Conservation (phyloP, 805 yeast species). For the Metschnikowia gelsemii region DNA sequence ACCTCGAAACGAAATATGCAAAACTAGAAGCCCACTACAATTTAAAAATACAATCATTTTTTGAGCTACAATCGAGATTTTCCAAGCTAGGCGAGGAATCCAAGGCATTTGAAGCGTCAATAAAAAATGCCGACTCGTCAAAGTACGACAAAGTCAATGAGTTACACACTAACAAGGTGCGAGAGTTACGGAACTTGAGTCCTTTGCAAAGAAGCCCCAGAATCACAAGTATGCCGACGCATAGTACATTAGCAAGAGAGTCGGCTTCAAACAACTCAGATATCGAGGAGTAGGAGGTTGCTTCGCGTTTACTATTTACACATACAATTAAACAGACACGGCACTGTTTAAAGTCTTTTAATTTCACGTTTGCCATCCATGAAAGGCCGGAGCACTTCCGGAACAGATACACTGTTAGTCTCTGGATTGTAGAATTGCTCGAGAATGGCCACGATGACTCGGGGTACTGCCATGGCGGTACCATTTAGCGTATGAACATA, state of each 20-base stretch:
- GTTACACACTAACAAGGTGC: conserved; percentile 24
- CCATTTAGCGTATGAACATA: conserved; percentile 88
- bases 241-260: not conserved
- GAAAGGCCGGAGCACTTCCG: conserved; percentile 62
- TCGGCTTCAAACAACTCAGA: conserved; percentile 21
- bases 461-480: conserved; percentile 93
- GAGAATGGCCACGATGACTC: conserved; percentile 84
- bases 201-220: conserved; percentile 12
- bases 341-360: not conserved
- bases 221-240: conserved; percentile 16
- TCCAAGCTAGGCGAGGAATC: conserved; percentile 20
- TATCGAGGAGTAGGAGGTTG: conserved; percentile 9
- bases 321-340: not conserved
- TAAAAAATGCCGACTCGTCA: conserved; percentile 4
- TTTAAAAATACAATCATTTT: conserved; percentile 25
- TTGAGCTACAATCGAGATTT: conserved; percentile 25
- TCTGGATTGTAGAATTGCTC: conserved; percentile 76
- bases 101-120: conserved; percentile 10
- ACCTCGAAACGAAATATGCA: conserved; percentile 52
- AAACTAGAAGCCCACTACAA: conserved; percentile 24
- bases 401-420: conserved; percentile 56
- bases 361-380: conserved; percentile 61
- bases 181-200: conserved; percentile 12
- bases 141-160: conserved; percentile 23
- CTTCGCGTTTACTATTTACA: conserved; percentile 8